Base-by-base conservation (phyloP, 2,329 filamentous ascomycete species). In the Arthrobotrys pseudoclavata region DNA sequence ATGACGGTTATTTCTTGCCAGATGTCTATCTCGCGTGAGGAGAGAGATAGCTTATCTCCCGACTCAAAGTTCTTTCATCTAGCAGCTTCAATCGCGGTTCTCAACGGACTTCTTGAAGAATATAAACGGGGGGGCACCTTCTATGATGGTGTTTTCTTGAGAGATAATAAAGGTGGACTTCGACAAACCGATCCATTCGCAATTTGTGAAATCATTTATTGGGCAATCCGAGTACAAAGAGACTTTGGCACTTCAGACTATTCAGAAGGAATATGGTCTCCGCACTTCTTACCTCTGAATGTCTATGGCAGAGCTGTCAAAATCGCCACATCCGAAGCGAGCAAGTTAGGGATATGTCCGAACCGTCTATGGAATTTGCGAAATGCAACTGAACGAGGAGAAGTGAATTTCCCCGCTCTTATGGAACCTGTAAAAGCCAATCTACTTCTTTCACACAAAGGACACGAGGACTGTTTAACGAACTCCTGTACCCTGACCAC, bases 331-430 rank as follows among this genome's bases (percentile, higher is more conserved):
- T 42, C 3, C 18, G 40, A 61, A 13, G 42, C 67, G 7, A 52
- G 40, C 6, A 24, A 26, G 2, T 9, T 42, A 10, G 37, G 57
- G 6, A 62, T 62, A 42, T 62, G 57, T n/a, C 57, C 57, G 4
- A 62, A 62, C 20, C 57, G 57, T 62, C 57, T 62, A 2, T 62
- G 57, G 57, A 62, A 62, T 29, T n/a, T 62, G 9, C 34, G 34
- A 45, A 42, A 62, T 31, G 57, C 57, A 5, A 62, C 57, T 15
- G 57, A 62, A 10, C 4, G 57, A 45, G 57, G 57, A 18, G 57
- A 62, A n/a, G 57, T 62, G 57, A 37, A 62, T 29, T 62, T 62
- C 20, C 57, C 57, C 4, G 57, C 57, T 29, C 57, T 62, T 10
- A 45, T 62, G 40, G 57, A 62, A 31, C 57, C 47, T 47, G 37